Evolutionary conservation across 257 asterid genomes (phyloP), one percentile per base, ranked within the genome.

Genomic region (Nicotiana benthamiana): DNA sequence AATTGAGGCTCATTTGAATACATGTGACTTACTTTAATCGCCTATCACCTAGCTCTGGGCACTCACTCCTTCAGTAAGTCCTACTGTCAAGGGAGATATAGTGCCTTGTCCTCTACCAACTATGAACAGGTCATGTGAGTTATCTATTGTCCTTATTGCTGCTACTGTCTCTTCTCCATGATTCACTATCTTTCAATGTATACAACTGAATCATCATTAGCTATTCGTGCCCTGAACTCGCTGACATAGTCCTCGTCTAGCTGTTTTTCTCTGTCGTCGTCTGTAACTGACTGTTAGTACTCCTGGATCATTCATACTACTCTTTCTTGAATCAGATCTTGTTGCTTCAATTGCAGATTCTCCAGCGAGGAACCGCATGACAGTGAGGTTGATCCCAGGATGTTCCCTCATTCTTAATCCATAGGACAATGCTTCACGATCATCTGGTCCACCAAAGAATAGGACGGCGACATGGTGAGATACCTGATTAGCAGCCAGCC

Each of bases 61-160:
- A 94, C 88, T 96, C 99, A n/a, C 99, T 94, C 99, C 99, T 56
- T 92, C 97, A 0, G 97, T 96, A 9, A 96, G 90, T 74, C 98
- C 98, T 1, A 97, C 97, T 11, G 97, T 92, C 48, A 94, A 75
- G 0, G 97, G 93, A 1, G 97, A 90, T 22, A 79, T 77, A 79
- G 52, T 82, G 10, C 97, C 98, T 75, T 86, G 92, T 28, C 97
- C 98, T 78, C 98, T 86, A 4, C 99, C 98, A 2, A 94, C 98
- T 22, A 96, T 84, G 48, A 92, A 91, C 43, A 96, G 63, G 43
- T 96, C 98, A 16, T 90, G 95, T 5, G 84, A 75, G 2, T 85
- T 56, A 59, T 92, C 98, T 18, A 96, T 81, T 0, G 95, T 65
- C 79, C 97, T 83, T 54, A 96, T 90, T 4, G 91, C 89, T 1